phyloP scores from a whole-genome alignment of 345 rosid species.

The Salix brachista region DNA sequence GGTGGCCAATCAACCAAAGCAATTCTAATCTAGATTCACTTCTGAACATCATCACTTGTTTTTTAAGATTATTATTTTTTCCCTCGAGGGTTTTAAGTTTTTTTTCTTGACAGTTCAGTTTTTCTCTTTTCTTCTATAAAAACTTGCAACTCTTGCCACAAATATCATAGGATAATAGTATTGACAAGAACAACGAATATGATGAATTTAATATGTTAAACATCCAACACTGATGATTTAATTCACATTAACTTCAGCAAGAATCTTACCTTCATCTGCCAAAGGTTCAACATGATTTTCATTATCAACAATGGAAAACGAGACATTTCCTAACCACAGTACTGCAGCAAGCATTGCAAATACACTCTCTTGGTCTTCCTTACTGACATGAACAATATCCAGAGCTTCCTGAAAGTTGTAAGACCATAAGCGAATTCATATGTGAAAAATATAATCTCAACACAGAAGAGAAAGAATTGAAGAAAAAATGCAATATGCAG shows the following conservation, averaged over 20 bases:
- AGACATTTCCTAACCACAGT: conserved; percentile 91
- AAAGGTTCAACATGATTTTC: conserved; percentile 91
- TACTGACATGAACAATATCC: conserved; percentile 89
- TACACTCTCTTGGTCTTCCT: conserved; percentile 92
- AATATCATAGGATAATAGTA: not conserved
- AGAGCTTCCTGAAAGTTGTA: conserved; percentile 71
- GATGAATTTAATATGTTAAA: not conserved
- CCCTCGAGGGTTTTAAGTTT: not conserved
- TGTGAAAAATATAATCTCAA: conserved; percentile 7
- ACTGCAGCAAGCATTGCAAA: conserved; percentile 98
- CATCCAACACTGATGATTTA: not conserved
- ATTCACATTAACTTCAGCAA: conserved; percentile 4
- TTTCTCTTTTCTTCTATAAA: not conserved
- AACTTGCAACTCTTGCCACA: not conserved
- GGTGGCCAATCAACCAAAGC: not conserved
- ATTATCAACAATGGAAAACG: conserved; percentile 71
- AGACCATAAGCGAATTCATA: conserved; percentile 16
- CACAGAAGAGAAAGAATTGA: not conserved
- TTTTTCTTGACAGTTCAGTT: not conserved
- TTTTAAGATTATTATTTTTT: not conserved
- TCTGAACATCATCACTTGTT: not conserved
- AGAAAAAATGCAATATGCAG: conserved; percentile 2
- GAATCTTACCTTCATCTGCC: conserved; percentile 73
- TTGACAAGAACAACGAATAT: not conserved
- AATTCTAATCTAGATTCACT: not conserved